phyloP scores from a whole-genome alignment of 768 basidiomycete species.

The Suillus americanus region DNA sequence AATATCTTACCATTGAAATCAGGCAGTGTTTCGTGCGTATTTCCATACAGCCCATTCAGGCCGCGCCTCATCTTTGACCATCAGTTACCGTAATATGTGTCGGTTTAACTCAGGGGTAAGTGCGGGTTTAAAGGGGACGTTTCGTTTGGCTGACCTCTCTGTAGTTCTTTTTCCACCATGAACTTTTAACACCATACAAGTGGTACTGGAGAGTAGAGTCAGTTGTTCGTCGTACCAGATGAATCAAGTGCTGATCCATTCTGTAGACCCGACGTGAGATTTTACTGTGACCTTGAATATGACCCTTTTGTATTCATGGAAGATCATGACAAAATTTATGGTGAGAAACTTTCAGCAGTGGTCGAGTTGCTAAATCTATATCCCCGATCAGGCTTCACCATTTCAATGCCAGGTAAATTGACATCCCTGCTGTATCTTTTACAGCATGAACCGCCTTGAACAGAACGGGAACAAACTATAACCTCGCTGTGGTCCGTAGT shows the following conservation, averaged over 20 bases:
- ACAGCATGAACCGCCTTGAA: not conserved
- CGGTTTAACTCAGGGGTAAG: slow-evolving; percentile 69
- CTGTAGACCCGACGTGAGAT: slow-evolving; percentile 48
- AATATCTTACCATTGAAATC: slow-evolving; percentile 5
- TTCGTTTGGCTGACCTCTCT: slow-evolving; percentile 8
- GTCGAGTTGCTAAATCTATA: not conserved
- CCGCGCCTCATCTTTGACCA: not conserved
- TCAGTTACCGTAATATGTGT: slow-evolving; percentile 71
- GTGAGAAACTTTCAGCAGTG: slow-evolving; percentile 20
- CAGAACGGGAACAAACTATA: slow-evolving; percentile 63
- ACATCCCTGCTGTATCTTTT: not conserved
- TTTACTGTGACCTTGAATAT: slow-evolving; percentile 50
- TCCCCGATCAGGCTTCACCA: slow-evolving; percentile 49
- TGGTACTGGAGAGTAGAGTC: slow-evolving; percentile 69
- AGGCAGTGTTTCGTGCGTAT: slow-evolving; percentile 46
- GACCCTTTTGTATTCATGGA: slow-evolving; percentile 62
- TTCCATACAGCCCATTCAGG: not conserved
- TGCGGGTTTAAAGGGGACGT: not conserved
- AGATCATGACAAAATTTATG: slow-evolving; percentile 51
- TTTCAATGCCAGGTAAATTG: slow-evolving; percentile 44
- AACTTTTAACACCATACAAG: slow-evolving; percentile 49
- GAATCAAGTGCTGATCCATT: slow-evolving; percentile 2
- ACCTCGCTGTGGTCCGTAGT: slow-evolving; percentile 60
- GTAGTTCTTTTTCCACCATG: slow-evolving; percentile 57
- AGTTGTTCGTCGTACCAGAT: slow-evolving; percentile 13